A percentile compares a stretch with the other conserved stretches of the same genome.
Conservation (phyloP, 2,329 filamentous ascomycete genomes). For the Fusarium sp. region DNA sequence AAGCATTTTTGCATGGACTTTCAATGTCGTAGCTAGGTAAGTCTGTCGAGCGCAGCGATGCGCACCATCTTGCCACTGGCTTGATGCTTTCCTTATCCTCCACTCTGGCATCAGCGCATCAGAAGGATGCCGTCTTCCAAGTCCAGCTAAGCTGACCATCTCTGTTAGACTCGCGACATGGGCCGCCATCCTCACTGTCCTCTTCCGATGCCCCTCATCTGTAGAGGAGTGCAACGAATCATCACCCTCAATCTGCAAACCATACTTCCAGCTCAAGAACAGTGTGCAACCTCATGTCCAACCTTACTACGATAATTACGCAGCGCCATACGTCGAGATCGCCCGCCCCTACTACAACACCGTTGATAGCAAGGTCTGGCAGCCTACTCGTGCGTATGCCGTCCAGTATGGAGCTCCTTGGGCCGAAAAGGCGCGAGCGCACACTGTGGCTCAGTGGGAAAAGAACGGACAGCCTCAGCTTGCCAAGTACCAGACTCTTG, state of each 20-base stretch:
- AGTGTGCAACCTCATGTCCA: constrained; percentile 78
- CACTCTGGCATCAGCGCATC: constrained; percentile 11
- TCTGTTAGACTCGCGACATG: constrained; percentile 78
- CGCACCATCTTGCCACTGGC: constrained; percentile 2
- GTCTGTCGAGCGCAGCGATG: constrained; percentile 33
- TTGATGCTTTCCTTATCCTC: constrained; percentile 18
- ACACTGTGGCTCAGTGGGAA: constrained; percentile 81
- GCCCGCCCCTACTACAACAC: constrained; percentile 80
- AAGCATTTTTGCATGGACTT: constrained; percentile 55
- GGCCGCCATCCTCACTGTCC: constrained; percentile 84
- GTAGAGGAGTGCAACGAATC: constrained; percentile 75
- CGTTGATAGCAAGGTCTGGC: constrained; percentile 73
- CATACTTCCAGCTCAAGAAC: constrained; percentile 78
- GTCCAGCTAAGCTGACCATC: constrained; percentile 1
- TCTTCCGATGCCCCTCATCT: constrained; percentile 84
- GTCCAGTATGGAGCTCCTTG: constrained; percentile 82
- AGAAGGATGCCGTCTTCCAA: not conserved
- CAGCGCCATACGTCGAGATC: constrained; percentile 83
- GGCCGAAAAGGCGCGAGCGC: constrained; percentile 75
- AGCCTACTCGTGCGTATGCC: constrained; percentile 75
- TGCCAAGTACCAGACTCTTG: constrained; percentile 71
- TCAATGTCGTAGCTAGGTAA: constrained; percentile 69
- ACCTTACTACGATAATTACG: constrained; percentile 89
- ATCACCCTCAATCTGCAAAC: constrained; percentile 84
- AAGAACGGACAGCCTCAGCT: constrained; percentile 82